Base-by-base conservation (phyloP, 768 basidiomycete genomes). In the Lactarius hengduanensis region DNA sequence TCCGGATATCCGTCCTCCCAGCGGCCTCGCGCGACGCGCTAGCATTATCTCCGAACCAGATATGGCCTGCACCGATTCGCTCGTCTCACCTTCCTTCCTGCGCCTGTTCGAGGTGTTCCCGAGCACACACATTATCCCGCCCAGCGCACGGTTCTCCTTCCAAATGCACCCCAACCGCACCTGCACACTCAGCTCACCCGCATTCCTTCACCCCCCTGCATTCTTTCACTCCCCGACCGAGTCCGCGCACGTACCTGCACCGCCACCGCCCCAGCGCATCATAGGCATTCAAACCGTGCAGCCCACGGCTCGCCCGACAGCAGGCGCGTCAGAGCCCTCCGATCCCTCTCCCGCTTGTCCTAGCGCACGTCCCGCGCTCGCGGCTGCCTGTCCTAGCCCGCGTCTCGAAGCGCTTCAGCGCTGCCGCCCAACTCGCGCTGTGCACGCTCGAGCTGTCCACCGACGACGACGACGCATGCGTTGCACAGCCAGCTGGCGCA, bases 11-110 rank as follows among this genome's bases (percentile, higher is more conserved):
- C 71, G 68, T 45, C 64, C 61, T 16, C 71, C 70, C 1, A 69
- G 67, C n/a, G 71, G 70, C 11, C 70, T 72, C 7, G 70, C 70
- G 0, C 57, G 69, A 22, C 70, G 71, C n/a, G 71, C 71, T 4
- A 71, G 61, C 54, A 61, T 50, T 3, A 61, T 70, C 10, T 67
- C 70, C 4, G 68, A 68, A 1, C 30, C 66, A 0, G 59, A 61
- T 4, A 54, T 22, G 3, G 16, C 32, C 3, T 20, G 8, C 4
- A n/a, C 56, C 1, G 45, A 58, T 18, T 66, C 59, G 9, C 54
- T 41, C 16, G 5, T 16, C 36, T 20, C 63, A 15, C 62, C 57
- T 3, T 16, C 40, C 28, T 50, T 45, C 13, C 9, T 38, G 7
- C 28, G 6, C 36, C 13, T 3, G 28, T 45, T 36, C 15, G 28